A percentile compares a stretch with the other conserved stretches of the same genome.
Conservation (phyloP, 192 early-diverging fungal species). For the Spizellomyces sp. region DNA sequence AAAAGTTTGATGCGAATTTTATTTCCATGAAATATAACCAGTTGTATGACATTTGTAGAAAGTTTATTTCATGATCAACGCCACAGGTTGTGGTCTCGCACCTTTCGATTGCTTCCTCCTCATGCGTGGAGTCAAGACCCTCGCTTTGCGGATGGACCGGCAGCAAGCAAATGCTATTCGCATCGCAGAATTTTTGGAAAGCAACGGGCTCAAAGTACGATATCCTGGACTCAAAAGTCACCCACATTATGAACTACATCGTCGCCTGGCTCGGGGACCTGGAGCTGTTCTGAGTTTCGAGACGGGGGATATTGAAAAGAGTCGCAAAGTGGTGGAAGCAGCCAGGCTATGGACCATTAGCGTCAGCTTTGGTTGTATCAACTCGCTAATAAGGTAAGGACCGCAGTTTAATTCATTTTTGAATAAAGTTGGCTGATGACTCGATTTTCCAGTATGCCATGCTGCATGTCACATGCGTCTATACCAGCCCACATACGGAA, state of each 20-base stretch:
- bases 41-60: slow-evolving; percentile 46
- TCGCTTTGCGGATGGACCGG: slow-evolving; percentile 94
- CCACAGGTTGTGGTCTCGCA: slow-evolving; percentile 84
- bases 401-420: not conserved
- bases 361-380: slow-evolving; percentile 98
- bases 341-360: slow-evolving; percentile 87
- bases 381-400: slow-evolving; percentile 89
- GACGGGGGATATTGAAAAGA: slow-evolving; percentile 80
- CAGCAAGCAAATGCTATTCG: slow-evolving; percentile 81
- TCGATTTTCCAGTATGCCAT: slow-evolving; percentile 78
- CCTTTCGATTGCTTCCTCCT: slow-evolving; percentile 95
- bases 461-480: slow-evolving; percentile 95
- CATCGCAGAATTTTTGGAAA: slow-evolving; percentile 82
- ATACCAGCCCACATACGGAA: slow-evolving; percentile 89
- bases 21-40: not conserved
- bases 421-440: not conserved
- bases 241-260: slow-evolving; percentile 83
- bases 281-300: slow-evolving; percentile 96
- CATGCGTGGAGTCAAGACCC: slow-evolving; percentile 92
- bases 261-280: slow-evolving; percentile 74
- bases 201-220: slow-evolving; percentile 79
- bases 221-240: slow-evolving; percentile 86
- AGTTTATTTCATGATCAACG: slow-evolving; percentile 93
- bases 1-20: slow-evolving; percentile 34
- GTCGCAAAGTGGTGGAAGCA: slow-evolving; percentile 80